Evolutionary conservation across 768 basidiomycete genomes (phyloP).

Genomic region (Clitopilus passeckerianus): DNA sequence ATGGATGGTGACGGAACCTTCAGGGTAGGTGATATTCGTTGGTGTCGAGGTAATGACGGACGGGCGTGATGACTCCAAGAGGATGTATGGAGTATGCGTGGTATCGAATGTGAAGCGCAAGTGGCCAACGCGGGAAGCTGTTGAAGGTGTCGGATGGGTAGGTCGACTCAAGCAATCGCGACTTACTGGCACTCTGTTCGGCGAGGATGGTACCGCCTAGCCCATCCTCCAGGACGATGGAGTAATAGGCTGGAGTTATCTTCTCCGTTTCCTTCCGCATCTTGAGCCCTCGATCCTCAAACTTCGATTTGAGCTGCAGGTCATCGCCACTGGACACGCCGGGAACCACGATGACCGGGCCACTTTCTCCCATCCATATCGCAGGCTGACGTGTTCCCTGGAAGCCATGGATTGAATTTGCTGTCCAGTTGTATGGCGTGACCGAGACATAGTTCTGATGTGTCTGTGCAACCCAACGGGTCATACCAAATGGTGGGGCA

Average conservation of each 20-base stretch:
- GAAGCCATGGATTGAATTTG: constrained; percentile 43
- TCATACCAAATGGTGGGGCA: constrained; percentile 63
- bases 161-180: background rate
- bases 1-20: constrained; percentile 42
- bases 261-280: constrained; percentile 52
- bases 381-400: constrained; percentile 62
- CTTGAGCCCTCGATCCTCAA: constrained; percentile 54
- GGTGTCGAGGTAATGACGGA: constrained; percentile 52
- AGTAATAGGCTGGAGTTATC: constrained; percentile 50
- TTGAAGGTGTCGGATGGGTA: constrained; percentile 1
- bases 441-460: constrained; percentile 52
- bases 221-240: constrained; percentile 48
- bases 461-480: constrained; percentile 60
- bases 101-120: constrained; percentile 61
- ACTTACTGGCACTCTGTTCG: constrained; percentile 62
- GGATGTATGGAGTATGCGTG: constrained; percentile 42
- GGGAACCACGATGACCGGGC: constrained; percentile 39
- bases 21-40: constrained; percentile 45
- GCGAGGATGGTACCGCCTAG: constrained; percentile 46
- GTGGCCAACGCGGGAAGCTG: constrained; percentile 75
- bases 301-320: constrained; percentile 37
- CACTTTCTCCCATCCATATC: constrained; percentile 65
- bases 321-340: constrained; percentile 17
- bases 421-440: constrained; percentile 46
- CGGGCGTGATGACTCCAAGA: constrained; percentile 64